Evolutionary conservation across 352 stramenopile genomes (phyloP).

Genomic region (Globisporangium splendens): DNA sequence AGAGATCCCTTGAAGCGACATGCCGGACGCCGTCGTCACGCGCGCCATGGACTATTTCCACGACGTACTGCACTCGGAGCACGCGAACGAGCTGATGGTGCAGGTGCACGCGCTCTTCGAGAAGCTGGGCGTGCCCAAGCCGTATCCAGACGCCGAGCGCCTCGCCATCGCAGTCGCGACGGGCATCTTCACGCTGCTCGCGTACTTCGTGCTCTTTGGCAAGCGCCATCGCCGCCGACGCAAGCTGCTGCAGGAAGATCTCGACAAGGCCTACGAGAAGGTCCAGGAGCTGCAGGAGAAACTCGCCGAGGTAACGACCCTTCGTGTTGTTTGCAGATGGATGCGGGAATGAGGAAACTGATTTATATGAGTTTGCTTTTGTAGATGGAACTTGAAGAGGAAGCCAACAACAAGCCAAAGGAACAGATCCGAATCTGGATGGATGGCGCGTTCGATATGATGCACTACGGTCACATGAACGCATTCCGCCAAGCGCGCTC

Average conservation of each 20-base stretch:
- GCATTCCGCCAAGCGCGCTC: conserved; percentile 95
- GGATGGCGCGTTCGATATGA: conserved; percentile 99
- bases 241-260: conserved; percentile 64
- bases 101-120: conserved; percentile 69
- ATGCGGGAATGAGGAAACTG: background rate
- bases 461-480: conserved; percentile 99
- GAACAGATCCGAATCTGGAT: conserved; percentile 97
- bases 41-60: conserved; percentile 71
- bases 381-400: conserved; percentile 80
- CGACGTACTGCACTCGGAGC: conserved; percentile 73
- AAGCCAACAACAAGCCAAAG: conserved; percentile 49
- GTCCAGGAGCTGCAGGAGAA: conserved; percentile 85
- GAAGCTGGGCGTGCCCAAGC: conserved; percentile 68
- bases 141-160: conserved; percentile 83
- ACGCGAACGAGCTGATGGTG: conserved; percentile 63
- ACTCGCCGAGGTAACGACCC: conserved; percentile 45
- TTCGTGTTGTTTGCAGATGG: too few relatives aligned
- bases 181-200: conserved; percentile 74
- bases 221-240: conserved; percentile 76
- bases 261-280: conserved; percentile 74
- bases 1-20: conserved; percentile 4
- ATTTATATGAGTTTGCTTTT: background rate
- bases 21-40: conserved; percentile 50
- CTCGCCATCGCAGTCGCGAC: conserved; percentile 80
- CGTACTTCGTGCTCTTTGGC: conserved; percentile 87